Conservation (phyloP, 2,329 filamentous ascomycete genomes). For the Elsinoe perseae region DNA sequence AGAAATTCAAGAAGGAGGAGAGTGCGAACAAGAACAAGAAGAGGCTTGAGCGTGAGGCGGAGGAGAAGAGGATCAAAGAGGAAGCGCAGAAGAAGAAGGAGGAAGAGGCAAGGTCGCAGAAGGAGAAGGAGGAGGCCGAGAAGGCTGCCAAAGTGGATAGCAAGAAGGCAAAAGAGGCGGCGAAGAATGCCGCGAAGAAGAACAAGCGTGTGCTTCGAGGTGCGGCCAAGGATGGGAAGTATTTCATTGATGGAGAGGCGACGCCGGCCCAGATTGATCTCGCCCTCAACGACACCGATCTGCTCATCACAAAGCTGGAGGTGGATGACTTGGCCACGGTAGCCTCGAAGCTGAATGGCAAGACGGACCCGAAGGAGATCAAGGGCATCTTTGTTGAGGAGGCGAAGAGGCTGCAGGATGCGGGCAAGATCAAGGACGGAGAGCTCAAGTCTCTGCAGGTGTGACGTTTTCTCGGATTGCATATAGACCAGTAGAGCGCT, state of each 20-base stretch:
- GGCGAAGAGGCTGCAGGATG: slow-evolving; percentile 66
- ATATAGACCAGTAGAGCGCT: not conserved
- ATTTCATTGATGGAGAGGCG: slow-evolving; percentile 67
- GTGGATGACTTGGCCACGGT: slow-evolving; percentile 81
- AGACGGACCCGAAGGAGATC: slow-evolving; percentile 73
- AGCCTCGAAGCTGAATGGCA: slow-evolving; percentile 68
- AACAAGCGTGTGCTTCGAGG: slow-evolving; percentile 96
- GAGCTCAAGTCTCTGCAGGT: slow-evolving; percentile 57
- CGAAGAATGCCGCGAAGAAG: slow-evolving; percentile 99
- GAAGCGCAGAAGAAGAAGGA: slow-evolving; percentile 77
- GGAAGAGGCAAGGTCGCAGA: slow-evolving; percentile 69
- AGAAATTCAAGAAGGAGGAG: slow-evolving; percentile 88
- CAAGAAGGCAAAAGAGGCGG: slow-evolving; percentile 98
- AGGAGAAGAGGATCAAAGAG: slow-evolving; percentile 77
- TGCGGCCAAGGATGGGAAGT: slow-evolving; percentile 95
- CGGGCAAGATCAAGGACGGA: slow-evolving; percentile 78
- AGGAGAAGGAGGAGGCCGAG: slow-evolving; percentile 77
- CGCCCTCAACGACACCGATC: slow-evolving; percentile 77
- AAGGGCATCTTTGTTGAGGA: slow-evolving; percentile 75
- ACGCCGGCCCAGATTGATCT: slow-evolving; percentile 72
- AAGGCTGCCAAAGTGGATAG: slow-evolving; percentile 73
- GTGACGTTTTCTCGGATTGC: not conserved
- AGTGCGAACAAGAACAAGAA: slow-evolving; percentile 96
- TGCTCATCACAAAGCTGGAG: slow-evolving; percentile 80
- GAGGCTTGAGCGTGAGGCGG: slow-evolving; percentile 79